Evolutionary conservation across 177 flowering plant genomes (phyloP).

Genomic region (Vitis hybrid): DNA sequence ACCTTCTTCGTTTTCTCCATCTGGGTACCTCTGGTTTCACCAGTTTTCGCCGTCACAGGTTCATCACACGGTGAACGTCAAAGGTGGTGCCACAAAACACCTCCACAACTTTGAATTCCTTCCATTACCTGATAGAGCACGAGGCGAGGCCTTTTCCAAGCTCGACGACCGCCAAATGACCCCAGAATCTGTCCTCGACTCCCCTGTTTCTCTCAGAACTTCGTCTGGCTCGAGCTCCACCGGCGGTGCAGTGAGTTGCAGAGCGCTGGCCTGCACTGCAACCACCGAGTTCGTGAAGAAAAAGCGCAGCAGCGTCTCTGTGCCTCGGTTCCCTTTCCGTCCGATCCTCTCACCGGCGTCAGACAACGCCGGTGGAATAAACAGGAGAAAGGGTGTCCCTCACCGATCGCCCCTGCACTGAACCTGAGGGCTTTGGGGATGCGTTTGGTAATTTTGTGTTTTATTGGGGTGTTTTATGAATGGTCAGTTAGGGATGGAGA

Average conservation of each 20-base stretch:
- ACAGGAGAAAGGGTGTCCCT: slow-evolving; percentile 30
- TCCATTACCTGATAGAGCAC: slow-evolving; percentile 9
- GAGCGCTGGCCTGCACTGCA: slow-evolving; percentile 21
- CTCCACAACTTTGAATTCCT: slow-evolving; percentile 20
- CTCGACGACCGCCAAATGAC: slow-evolving; percentile 19
- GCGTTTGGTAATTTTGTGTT: not conserved
- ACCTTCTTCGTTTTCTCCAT: not conserved
- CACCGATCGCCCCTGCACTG: slow-evolving; percentile 27
- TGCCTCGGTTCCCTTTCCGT: not conserved
- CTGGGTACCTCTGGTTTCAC: not conserved
- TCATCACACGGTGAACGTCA: slow-evolving; percentile 16
- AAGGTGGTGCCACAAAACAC: slow-evolving; percentile 25
- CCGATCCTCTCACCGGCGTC: not conserved
- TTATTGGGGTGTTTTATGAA: not conserved
- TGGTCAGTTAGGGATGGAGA: not conserved
- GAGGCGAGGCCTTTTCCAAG: slow-evolving; percentile 6
- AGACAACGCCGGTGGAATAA: not conserved
- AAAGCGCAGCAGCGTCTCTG: slow-evolving; percentile 16
- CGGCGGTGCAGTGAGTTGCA: slow-evolving; percentile 10
- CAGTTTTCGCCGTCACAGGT: slow-evolving; percentile 18
- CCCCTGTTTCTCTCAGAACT: slow-evolving; percentile 10
- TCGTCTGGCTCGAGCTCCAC: slow-evolving; percentile 26
- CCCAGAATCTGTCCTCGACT: slow-evolving; percentile 31
- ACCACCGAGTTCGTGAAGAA: slow-evolving; percentile 22
- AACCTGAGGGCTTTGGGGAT: not conserved